Evolutionary conservation across 495 filamentous ascomycete species (phyloP).

Genomic region (Penicillium argentinense): DNA sequence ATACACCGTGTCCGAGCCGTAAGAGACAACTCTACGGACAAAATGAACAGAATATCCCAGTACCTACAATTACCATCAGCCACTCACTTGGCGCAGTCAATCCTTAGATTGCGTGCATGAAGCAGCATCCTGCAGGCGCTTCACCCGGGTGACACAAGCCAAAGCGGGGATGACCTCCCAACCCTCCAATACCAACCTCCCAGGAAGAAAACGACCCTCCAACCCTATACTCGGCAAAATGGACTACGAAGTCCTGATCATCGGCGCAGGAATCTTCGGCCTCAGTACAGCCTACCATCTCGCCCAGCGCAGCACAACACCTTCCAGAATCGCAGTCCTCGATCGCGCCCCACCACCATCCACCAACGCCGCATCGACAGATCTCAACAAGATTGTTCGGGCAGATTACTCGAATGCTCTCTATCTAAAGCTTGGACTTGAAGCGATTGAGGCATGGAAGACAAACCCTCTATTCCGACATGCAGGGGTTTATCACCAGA

Average conservation of each 20-base stretch:
- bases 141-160: too few relatives aligned
- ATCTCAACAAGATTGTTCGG: conserved; percentile 39
- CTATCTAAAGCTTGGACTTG: conserved; percentile 32
- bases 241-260: conserved; percentile 33
- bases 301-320: conserved; percentile 17
- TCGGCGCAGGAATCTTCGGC: conserved; percentile 48
- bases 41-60: too few relatives aligned
- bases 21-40: too few relatives aligned
- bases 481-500: conserved; percentile 26
- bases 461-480: conserved; percentile 22
- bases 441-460: conserved; percentile 32
- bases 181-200: too few relatives aligned
- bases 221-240: conserved; percentile 1
- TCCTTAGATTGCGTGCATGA: too few relatives aligned
- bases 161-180: too few relatives aligned
- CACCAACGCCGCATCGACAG: conserved; percentile 26
- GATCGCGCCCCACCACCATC: conserved; percentile 34
- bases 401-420: conserved; percentile 33
- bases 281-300: conserved; percentile 45
- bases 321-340: conserved; percentile 32
- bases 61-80: too few relatives aligned
- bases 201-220: background rate
- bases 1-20: too few relatives aligned
- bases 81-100: too few relatives aligned
- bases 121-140: too few relatives aligned